These are phyloP conservation scores for Pinus albicaulis DNA, from an alignment of 75 land plant genomes.

Conservation along the genomic window DNA sequence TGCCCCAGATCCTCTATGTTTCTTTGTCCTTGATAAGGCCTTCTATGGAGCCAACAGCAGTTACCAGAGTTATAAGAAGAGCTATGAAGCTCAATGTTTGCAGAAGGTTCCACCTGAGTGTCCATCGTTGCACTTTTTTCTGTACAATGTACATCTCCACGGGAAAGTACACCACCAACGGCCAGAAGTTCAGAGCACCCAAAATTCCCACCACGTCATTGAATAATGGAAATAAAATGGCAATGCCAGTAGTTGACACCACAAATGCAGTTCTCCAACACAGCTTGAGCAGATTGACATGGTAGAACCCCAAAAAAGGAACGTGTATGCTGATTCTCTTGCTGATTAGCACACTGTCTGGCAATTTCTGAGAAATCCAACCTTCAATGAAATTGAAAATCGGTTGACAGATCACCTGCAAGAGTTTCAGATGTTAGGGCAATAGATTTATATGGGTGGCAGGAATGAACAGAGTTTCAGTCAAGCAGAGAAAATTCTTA, in stretches of 20 bases:
- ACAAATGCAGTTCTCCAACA: conserved; percentile 37
- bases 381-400: conserved; percentile 30
- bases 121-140: conserved; percentile 20
- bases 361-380: conserved; percentile 11
- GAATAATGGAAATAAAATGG: conserved; percentile 42
- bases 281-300: conserved; percentile 25
- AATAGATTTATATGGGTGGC: background rate
- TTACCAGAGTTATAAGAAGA: conserved; percentile 21
- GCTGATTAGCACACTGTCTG: conserved; percentile 15
- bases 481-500: conserved; percentile 5
- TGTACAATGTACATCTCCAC: conserved; percentile 35
- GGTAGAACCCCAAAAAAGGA: conserved; percentile 12
- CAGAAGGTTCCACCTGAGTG: conserved; percentile 18
- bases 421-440: background rate
- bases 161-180: conserved; percentile 44
- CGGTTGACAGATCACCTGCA: conserved; percentile 37
- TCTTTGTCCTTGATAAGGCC: conserved; percentile 11
- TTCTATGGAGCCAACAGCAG: conserved; percentile 18
- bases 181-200: conserved; percentile 46
- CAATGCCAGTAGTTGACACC: conserved; percentile 31
- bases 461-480: background rate
- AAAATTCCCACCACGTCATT: conserved; percentile 35
- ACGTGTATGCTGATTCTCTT: conserved; percentile 10
- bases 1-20: too few species aligned
- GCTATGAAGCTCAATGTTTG: conserved; percentile 18